These are phyloP conservation scores for Lobulomyces angularis DNA, from an alignment of 192 early-diverging fungal species.

Conservation along the genomic window DNA sequence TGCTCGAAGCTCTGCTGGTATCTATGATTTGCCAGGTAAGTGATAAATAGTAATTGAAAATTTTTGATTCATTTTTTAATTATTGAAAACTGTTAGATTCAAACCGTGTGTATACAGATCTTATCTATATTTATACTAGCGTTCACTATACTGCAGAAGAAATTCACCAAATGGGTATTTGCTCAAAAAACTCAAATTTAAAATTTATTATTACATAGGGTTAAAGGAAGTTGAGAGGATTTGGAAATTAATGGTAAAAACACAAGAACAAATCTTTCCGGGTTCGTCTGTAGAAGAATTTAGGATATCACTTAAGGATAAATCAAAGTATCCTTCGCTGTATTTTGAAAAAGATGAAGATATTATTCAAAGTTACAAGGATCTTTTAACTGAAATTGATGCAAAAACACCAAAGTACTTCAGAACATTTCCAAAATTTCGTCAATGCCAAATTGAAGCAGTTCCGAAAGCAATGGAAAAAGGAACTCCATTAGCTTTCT, in stretches of 20 bases:
- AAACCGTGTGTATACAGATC: conserved; percentile 18
- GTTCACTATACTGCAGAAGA: conserved; percentile 13
- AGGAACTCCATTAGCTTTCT: conserved; percentile 12
- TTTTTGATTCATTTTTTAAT: not conserved
- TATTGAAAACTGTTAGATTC: too few relatives aligned
- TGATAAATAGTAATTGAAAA: too few relatives aligned
- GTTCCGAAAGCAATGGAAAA: conserved; percentile 11
- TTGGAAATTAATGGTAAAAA: conserved; percentile 12
- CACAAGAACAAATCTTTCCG: conserved; percentile 14
- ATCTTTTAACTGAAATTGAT: conserved; percentile 6
- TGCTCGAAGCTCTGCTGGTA: conserved; percentile 11
- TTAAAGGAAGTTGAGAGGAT: conserved; percentile 25
- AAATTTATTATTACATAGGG: too few relatives aligned
- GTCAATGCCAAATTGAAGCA: conserved; percentile 9
- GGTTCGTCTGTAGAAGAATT: conserved; percentile 20
- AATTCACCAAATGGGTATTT: conserved; percentile 22
- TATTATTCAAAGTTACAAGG: conserved; percentile 12
- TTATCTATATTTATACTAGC: conserved; percentile 16
- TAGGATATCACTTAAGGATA: conserved; percentile 13
- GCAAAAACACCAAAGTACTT: conserved; percentile 18
- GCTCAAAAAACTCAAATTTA: too few relatives aligned
- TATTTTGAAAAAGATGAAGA: conserved; percentile 13
- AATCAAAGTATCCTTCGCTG: conserved; percentile 16
- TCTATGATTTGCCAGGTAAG: conserved; percentile 20
- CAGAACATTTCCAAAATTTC: conserved; percentile 15